These are phyloP conservation scores for Eimeria praecox DNA, from an alignment of 169 alveolate genomes.

Conservation along the genomic window DNA sequence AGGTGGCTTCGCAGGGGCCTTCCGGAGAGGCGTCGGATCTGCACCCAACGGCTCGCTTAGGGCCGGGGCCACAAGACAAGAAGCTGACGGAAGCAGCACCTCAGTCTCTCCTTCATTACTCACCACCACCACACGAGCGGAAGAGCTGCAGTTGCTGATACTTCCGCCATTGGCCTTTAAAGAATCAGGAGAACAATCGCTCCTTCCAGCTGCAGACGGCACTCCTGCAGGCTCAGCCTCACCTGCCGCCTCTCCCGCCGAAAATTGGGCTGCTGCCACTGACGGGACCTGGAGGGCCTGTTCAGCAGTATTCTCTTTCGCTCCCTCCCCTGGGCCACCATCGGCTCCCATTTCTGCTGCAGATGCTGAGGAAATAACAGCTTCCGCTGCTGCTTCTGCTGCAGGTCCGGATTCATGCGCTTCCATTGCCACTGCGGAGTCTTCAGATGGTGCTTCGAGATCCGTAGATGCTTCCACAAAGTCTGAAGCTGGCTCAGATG, in stretches of 20 bases:
- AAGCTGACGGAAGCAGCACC: constrained; percentile 19
- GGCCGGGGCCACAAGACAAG: constrained; percentile 47
- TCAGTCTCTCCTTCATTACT: constrained; percentile 60
- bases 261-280: not conserved
- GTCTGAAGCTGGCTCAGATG: not conserved
- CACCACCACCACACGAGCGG: constrained; percentile 55
- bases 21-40: constrained; percentile 62
- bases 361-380: not conserved
- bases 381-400: not conserved
- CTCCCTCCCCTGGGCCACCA: not conserved
- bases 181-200: not conserved
- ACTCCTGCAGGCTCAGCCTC: not conserved
- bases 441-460: not conserved
- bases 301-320: not conserved
- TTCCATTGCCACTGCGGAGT: not conserved
- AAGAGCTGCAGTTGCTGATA: constrained; percentile 29
- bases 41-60: constrained; percentile 49
- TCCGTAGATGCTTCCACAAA: not conserved
- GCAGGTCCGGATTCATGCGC: constrained; percentile 2
- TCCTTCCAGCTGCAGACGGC: not conserved
- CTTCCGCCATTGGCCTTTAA: not conserved
- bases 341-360: not conserved
- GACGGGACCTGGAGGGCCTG: not conserved
- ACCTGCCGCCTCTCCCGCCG: not conserved
- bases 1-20: constrained; percentile 49